Evolutionary conservation across 2,329 filamentous ascomycete species (phyloP).

Genomic region (Esteya vermicola): DNA sequence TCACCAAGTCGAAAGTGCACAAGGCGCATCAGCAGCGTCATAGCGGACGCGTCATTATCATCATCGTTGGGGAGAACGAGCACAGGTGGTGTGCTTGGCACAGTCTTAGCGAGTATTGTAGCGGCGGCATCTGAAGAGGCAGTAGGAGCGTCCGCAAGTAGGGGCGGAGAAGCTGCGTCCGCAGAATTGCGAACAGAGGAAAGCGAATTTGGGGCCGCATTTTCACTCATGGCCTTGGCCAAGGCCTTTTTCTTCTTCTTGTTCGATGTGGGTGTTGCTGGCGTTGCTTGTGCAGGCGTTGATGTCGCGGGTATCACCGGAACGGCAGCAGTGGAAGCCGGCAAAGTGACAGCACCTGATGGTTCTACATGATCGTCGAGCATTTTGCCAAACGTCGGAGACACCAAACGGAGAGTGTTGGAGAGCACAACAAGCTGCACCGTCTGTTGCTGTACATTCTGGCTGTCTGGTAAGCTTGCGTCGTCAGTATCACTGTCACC

Average conservation of each 20-base stretch:
- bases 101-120: not conserved
- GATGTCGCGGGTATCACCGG: too few relatives aligned
- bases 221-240: not conserved
- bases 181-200: too few relatives aligned
- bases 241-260: not conserved
- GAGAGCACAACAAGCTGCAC: conserved; percentile 9
- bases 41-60: conserved; percentile 6
- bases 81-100: not conserved
- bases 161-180: too few relatives aligned
- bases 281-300: not conserved
- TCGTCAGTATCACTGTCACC: not conserved
- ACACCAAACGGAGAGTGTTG: conserved; percentile 8
- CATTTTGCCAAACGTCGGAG: conserved; percentile 8
- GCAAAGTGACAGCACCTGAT: too few relatives aligned
- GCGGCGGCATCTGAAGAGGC: too few relatives aligned
- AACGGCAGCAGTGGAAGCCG: too few relatives aligned
- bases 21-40: conserved; percentile 7
- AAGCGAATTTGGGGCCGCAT: too few relatives aligned
- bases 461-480: too few relatives aligned
- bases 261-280: not conserved
- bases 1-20: conserved; percentile 8
- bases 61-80: conserved; percentile 8
- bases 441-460: too few relatives aligned
- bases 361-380: not conserved
- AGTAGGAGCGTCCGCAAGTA: too few relatives aligned